A percentile compares a stretch with the other conserved stretches of the same genome.
Conservation (phyloP, 164 flowering plant genomes). For the Piper longum region DNA sequence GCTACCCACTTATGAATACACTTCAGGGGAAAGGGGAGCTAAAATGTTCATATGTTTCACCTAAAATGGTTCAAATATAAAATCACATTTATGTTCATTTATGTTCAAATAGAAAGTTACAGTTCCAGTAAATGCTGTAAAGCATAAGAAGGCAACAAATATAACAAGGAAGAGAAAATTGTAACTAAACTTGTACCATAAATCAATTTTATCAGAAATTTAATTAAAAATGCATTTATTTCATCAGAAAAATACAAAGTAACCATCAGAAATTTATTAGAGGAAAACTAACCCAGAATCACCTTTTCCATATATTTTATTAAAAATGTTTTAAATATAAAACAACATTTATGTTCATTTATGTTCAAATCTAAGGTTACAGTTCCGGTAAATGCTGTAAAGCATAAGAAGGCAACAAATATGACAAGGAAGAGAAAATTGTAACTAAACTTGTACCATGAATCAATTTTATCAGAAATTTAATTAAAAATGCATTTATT, state of each 20-base stretch:
- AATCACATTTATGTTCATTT: neutral
- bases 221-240: too few relatives aligned
- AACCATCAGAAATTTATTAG: too few relatives aligned
- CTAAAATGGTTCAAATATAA: too few relatives aligned
- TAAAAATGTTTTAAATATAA: too few relatives aligned
- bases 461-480: neutral
- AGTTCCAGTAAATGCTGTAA: neutral
- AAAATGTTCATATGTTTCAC: too few relatives aligned
- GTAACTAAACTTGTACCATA: neutral
- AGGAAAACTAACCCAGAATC: constrained; percentile 31
- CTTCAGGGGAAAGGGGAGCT: too few relatives aligned
- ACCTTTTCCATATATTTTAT: too few relatives aligned
- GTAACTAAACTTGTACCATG: neutral
- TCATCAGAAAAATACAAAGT: neutral
- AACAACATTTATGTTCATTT: neutral
- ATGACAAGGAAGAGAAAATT: neutral
- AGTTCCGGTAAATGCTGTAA: neutral
- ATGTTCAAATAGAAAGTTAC: too few relatives aligned
- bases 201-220: neutral
- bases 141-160: too few relatives aligned
- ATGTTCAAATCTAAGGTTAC: neutral
- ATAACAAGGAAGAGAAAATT: neutral
- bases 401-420: neutral
- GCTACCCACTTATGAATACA: too few relatives aligned
- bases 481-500: too few relatives aligned